Conservation (phyloP, 495 filamentous ascomycete genomes). For the Tuber calosporum region DNA sequence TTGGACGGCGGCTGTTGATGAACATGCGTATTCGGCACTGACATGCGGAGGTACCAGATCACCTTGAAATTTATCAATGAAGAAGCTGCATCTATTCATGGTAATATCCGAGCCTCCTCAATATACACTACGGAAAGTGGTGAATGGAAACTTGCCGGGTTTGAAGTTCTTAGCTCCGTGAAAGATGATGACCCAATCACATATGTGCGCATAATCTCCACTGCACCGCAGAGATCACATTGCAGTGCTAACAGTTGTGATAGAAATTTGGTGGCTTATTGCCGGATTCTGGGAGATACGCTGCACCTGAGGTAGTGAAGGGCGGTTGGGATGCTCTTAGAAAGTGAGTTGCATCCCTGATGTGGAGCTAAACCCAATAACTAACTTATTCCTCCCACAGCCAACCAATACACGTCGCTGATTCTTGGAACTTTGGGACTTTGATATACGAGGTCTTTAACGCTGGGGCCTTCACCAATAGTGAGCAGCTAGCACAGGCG, state of each 20-base stretch:
- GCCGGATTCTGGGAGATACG: slow-evolving; percentile 72
- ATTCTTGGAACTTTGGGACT: slow-evolving; percentile 78
- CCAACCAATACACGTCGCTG: slow-evolving; percentile 71
- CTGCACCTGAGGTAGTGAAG: slow-evolving; percentile 77
- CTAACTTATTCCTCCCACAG: slow-evolving; percentile 29
- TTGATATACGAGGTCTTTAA: slow-evolving; percentile 90
- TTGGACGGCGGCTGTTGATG: not conserved
- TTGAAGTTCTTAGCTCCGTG: slow-evolving; percentile 86
- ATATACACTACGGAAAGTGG: slow-evolving; percentile 90
- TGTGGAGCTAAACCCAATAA: not conserved
- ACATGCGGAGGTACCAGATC: slow-evolving; percentile 48
- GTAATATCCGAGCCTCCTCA: slow-evolving; percentile 72
- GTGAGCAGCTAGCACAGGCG: slow-evolving; percentile 71
- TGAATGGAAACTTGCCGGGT: slow-evolving; percentile 93
- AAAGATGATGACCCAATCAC: slow-evolving; percentile 91
- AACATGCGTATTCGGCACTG: slow-evolving; percentile 19
- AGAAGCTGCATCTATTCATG: slow-evolving; percentile 84
- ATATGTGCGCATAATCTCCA: slow-evolving; percentile 55
- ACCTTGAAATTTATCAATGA: slow-evolving; percentile 94
- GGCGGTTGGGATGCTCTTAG: slow-evolving; percentile 83
- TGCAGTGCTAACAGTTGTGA: slow-evolving; percentile 5
- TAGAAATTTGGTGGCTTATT: slow-evolving; percentile 79
- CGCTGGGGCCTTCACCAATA: slow-evolving; percentile 58
- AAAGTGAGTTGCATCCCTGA: slow-evolving; percentile 31
- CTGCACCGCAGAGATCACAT: not conserved